Evolutionary conservation across 2,329 filamentous ascomycete genomes (phyloP).

Genomic region (Dactylellina leptospora): DNA sequence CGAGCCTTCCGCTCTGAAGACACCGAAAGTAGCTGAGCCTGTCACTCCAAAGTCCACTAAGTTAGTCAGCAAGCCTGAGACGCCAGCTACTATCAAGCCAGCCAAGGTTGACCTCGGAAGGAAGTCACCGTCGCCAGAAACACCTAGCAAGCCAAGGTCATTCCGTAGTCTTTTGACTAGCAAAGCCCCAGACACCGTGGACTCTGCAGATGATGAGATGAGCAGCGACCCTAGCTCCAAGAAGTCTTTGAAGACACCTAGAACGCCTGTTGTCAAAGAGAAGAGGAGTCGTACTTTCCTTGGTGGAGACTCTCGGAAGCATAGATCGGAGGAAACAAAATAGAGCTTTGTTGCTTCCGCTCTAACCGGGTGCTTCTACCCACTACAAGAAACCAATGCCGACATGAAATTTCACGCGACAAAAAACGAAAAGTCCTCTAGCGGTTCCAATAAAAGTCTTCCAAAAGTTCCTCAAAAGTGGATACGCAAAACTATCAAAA

Average conservation of each 20-base stretch:
- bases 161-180: constrained; percentile 40
- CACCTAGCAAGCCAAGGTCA: constrained; percentile 30
- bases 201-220: constrained; percentile 45
- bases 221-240: constrained; percentile 35
- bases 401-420: background rate
- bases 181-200: constrained; percentile 46
- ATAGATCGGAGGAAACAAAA: constrained; percentile 41
- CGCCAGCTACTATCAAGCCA: constrained; percentile 29
- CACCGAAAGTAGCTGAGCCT: constrained; percentile 16
- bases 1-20: constrained; percentile 29
- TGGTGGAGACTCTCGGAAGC: constrained; percentile 36
- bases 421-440: constrained; percentile 16
- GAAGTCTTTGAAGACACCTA: constrained; percentile 31
- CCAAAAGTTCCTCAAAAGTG: constrained; percentile 25
- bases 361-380: background rate
- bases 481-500: constrained; percentile 44
- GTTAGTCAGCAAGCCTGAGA: constrained; percentile 20
- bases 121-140: constrained; percentile 49
- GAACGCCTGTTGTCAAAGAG: constrained; percentile 30
- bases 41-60: constrained; percentile 36
- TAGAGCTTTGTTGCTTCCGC: constrained; percentile 25
- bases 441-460: constrained; percentile 6
- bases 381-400: background rate
- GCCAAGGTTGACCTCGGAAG: constrained; percentile 36
- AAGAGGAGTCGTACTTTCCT: constrained; percentile 49